Base-by-base conservation (phyloP, 2,329 filamentous ascomycete species). In the Coccinonectria pachysandricola region DNA sequence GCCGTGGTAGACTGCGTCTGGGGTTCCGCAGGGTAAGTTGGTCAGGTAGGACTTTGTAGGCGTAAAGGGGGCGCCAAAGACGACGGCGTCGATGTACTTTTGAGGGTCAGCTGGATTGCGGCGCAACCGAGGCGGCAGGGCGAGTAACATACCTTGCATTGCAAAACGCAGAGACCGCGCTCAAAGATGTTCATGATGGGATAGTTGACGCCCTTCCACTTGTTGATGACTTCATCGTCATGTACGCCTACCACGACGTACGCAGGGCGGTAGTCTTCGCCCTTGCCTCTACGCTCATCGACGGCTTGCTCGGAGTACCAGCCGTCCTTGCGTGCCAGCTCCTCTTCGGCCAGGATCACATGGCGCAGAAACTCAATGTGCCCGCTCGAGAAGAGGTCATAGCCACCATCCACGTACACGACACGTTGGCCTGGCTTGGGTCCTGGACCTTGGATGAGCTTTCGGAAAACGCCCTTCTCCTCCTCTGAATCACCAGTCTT, bases 161-260 rank as follows among this genome's bases (percentile, higher is more conserved):
- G 91, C 36, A 96, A 63, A 15, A 96, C 88, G 52, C 91, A 98
- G 12, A 98, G 74, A 2, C 87, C 87, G 21, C 91, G 79, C 64
- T 98, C 91, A 47, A 88, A 94, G 31, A 94, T 87, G 62, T 96
- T 98, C 91, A 98, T 98, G 60, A 98, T 96, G 14, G 91, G 91
- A 52, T 95, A 98, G 60, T 98, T 98, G 45, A 95, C 70, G 18
- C 91, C 88, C 59, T 96, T 96, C 81, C 86, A 92, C 46, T 79
- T 66, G 57, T 98, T 98, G 56, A 98, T 93, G 34, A 93, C 86
- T 38, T 80, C 75, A 53, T 98, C 91, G 46, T 94, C 83, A 56
- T 98, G 91, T 13, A 98, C 78, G 24, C 91, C 91, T 3, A 85
- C 87, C 21, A 96, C 74, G n/a, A 98, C 70, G 51, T 84, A 96